phyloP scores from a whole-genome alignment of 768 basidiomycete species.

The Suillus paluster region DNA sequence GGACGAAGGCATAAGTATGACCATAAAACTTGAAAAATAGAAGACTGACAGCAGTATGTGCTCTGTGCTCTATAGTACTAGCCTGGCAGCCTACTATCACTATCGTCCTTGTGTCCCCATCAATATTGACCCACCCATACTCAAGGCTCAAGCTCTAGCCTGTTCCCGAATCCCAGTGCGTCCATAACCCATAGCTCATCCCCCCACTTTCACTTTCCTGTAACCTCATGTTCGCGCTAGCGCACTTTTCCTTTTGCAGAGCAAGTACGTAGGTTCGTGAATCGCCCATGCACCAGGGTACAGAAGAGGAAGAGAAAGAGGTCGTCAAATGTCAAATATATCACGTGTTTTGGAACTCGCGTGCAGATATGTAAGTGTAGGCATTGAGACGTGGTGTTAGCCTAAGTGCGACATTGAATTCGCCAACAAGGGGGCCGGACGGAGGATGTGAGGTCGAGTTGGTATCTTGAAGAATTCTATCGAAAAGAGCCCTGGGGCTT shows the following conservation, averaged over 20 bases:
- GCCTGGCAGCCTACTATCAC: slow-evolving; percentile 45
- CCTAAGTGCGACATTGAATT: slow-evolving; percentile 66
- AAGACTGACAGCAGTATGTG: slow-evolving; percentile 61
- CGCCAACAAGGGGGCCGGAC: slow-evolving; percentile 26
- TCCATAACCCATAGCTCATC: slow-evolving; percentile 72
- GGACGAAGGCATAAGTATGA: not conserved
- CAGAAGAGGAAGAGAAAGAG: too few species aligned
- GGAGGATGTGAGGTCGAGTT: slow-evolving; percentile 10
- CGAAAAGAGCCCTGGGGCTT: slow-evolving; percentile 68
- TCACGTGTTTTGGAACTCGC: slow-evolving; percentile 52
- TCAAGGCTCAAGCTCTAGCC: slow-evolving; percentile 50
- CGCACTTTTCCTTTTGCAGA: slow-evolving; percentile 72
- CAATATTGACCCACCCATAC: slow-evolving; percentile 35
- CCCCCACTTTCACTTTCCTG: slow-evolving; percentile 56
- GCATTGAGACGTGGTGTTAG: slow-evolving; percentile 74
- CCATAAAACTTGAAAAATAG: not conserved
- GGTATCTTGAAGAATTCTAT: slow-evolving; percentile 55
- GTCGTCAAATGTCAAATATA: slow-evolving; percentile 57
- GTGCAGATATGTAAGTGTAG: slow-evolving; percentile 75
- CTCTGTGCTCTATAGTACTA: slow-evolving; percentile 74
- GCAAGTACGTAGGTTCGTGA: slow-evolving; percentile 67
- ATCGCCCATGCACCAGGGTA: too few species aligned
- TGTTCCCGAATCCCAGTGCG: slow-evolving; percentile 69
- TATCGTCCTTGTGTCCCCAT: slow-evolving; percentile 24
- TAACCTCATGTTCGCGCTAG: slow-evolving; percentile 52